phyloP scores from a whole-genome alignment of 805 yeast genomes.

The Yarrowia phangngaensis region DNA sequence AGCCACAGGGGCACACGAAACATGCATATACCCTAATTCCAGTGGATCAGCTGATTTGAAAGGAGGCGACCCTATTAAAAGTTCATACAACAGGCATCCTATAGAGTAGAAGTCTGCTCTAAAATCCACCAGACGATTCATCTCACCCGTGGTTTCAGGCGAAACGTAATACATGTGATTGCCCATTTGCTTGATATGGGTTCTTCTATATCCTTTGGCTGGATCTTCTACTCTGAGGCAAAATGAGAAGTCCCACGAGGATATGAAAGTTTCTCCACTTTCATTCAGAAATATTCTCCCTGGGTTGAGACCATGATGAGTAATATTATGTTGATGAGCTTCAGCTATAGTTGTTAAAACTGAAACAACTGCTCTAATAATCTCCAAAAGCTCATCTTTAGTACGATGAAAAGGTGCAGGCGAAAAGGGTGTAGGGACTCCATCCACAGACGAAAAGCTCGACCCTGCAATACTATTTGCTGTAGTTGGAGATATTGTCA shows the following conservation, averaged over 20 bases:
- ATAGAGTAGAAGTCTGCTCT: slow-evolving; percentile 50
- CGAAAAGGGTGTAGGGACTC: slow-evolving; percentile 14
- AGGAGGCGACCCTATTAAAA: slow-evolving; percentile 47
- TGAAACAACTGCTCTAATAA: slow-evolving; percentile 34
- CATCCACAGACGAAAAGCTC: no score
- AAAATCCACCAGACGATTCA: slow-evolving; percentile 43
- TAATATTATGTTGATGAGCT: slow-evolving; percentile 45
- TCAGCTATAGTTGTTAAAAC: slow-evolving; percentile 34
- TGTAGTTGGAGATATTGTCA: slow-evolving; percentile 16
- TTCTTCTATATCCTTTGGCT: slow-evolving; percentile 43
- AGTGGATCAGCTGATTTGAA: slow-evolving; percentile 44
- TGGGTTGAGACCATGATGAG: slow-evolving; percentile 49
- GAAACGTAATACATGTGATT: slow-evolving; percentile 48
- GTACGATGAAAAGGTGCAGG: slow-evolving; percentile 14
- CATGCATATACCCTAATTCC: slow-evolving; percentile 43
- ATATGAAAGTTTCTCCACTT: slow-evolving; percentile 41
- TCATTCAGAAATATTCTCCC: slow-evolving; percentile 42
- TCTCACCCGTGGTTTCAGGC: slow-evolving; percentile 49
- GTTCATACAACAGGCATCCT: slow-evolving; percentile 50
- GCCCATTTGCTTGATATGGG: slow-evolving; percentile 42
- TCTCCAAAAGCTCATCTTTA: slow-evolving; percentile 32
- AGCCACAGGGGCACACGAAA: slow-evolving; percentile 44
- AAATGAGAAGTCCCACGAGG: slow-evolving; percentile 51
- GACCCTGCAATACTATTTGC: slow-evolving; percentile 7
- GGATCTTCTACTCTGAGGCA: slow-evolving; percentile 44